Conservation (phyloP, 192 early-diverging fungal genomes). For the Backusella tarrabulga region DNA sequence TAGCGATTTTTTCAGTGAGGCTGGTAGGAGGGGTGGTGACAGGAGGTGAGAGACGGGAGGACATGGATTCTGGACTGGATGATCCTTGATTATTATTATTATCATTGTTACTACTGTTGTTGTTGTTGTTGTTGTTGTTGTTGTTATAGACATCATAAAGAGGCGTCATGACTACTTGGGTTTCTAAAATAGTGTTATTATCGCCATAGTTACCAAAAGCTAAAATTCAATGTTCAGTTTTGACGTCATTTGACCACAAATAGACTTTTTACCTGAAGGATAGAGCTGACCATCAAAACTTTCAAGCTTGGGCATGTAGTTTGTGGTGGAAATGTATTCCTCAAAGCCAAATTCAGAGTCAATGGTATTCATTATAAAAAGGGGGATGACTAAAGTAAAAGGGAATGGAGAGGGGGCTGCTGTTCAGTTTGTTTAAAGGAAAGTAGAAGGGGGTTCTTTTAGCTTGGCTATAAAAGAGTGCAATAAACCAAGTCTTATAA, state of each 20-base stretch:
- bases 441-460: neutral
- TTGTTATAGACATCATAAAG: slow-evolving; percentile 2
- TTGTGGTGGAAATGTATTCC: slow-evolving; percentile 10
- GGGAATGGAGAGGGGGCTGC: neutral
- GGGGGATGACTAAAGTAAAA: neutral
- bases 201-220: slow-evolving; percentile 17
- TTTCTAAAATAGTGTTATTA: slow-evolving; percentile 5
- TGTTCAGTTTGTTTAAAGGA: neutral
- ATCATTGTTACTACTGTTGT: neutral
- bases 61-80: slow-evolving; percentile 12
- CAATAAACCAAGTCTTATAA: slow-evolving; percentile 1
- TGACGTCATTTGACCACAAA: slow-evolving; percentile 12
- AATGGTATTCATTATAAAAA: neutral
- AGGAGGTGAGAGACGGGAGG: slow-evolving; percentile 12
- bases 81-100: neutral
- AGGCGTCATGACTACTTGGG: slow-evolving; percentile 7
- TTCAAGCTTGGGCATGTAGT: slow-evolving; percentile 10
- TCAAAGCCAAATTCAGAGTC: slow-evolving; percentile 18
- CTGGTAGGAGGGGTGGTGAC: slow-evolving; percentile 1
- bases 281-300: slow-evolving; percentile 4
- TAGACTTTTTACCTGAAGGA: neutral
- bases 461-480: slow-evolving; percentile 4
- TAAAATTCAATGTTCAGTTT: neutral
- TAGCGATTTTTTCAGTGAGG: slow-evolving; percentile 35
- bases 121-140: neutral